Evolutionary conservation across 2,329 filamentous ascomycete species (phyloP).

Genomic region (Fusarium multiceps): DNA sequence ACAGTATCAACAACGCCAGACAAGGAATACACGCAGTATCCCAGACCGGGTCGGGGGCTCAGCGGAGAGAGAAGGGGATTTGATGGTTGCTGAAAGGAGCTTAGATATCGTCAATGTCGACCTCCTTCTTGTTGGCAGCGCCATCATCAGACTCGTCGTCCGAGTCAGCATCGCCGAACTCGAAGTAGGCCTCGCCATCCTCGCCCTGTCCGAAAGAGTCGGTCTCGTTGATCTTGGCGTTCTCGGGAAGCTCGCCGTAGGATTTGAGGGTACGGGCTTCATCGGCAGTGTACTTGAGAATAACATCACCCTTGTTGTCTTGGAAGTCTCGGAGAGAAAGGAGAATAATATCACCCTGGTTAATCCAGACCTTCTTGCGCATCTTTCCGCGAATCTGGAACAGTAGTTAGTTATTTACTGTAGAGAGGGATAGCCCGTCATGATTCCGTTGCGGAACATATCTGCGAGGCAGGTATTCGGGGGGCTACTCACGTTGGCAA

Average conservation of each 20-base stretch:
- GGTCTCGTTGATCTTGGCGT: constrained; percentile 99
- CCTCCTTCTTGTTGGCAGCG: constrained; percentile 75
- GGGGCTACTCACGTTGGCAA: constrained; percentile 53
- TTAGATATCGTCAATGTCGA: constrained; percentile 97
- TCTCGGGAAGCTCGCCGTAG: constrained; percentile 96
- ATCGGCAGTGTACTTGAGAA: constrained; percentile 95
- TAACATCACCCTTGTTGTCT: constrained; percentile 96
- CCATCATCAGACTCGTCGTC: constrained; percentile 65
- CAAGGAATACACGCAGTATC: constrained; percentile 6
- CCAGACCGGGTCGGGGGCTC: constrained; percentile 39
- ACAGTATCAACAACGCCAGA: constrained; percentile 61
- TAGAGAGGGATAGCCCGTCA: not conserved
- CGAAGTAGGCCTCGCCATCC: constrained; percentile 96
- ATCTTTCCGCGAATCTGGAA: constrained; percentile 82
- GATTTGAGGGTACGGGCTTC: constrained; percentile 95
- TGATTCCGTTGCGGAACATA: not conserved
- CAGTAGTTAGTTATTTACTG: constrained; percentile 68
- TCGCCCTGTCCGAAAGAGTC: constrained; percentile 93
- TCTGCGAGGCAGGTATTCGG: constrained; percentile 3
- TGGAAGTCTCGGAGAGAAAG: constrained; percentile 91
- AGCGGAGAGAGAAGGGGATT: constrained; percentile 32
- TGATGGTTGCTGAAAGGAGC: constrained; percentile 12
- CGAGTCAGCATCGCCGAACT: constrained; percentile 94
- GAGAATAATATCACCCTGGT: constrained; percentile 95
- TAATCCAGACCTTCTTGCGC: constrained; percentile 99